Percentiles rank a stretch among this genome's conserved stretches.
Conservation (phyloP, 2,329 filamentous ascomycete genomes). For the Penicillium sp. region DNA sequence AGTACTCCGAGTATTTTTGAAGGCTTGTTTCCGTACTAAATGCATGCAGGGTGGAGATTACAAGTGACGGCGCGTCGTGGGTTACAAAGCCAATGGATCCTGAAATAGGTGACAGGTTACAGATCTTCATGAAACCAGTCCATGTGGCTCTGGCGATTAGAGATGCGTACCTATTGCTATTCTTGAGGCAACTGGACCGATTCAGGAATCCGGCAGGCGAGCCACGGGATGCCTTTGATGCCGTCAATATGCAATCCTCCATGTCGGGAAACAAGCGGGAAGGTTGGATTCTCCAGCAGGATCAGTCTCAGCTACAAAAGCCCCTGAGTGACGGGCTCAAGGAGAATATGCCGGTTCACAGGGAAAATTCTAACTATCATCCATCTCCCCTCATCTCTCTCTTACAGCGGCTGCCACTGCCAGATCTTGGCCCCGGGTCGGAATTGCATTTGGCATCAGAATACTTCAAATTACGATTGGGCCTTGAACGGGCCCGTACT, state of each 20-base stretch:
- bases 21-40: conserved; percentile 10
- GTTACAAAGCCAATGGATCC: conserved; percentile 27
- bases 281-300: conserved; percentile 18
- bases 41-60: conserved; percentile 28
- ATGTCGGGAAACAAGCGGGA: conserved; percentile 15
- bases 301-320: conserved; percentile 19
- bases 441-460: conserved; percentile 34
- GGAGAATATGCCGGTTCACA: conserved; percentile 16
- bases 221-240: conserved; percentile 13
- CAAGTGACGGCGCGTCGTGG: conserved; percentile 27
- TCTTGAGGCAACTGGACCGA: conserved; percentile 28
- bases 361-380: conserved; percentile 18
- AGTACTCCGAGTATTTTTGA: conserved; percentile 17
- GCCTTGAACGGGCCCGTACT: conserved; percentile 22
- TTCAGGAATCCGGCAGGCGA: conserved; percentile 20
- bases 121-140: conserved; percentile 31
- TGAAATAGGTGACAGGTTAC: conserved; percentile 32
- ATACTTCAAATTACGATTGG: conserved; percentile 32
- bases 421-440: conserved; percentile 33
- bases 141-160: conserved; percentile 33
- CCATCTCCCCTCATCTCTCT: conserved; percentile 32
- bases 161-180: conserved; percentile 33
- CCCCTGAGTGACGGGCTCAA: conserved; percentile 14
- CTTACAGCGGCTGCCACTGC: conserved; percentile 35
- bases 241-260: conserved; percentile 11